A percentile compares a stretch with the other conserved stretches of the same genome.
These are phyloP conservation scores for Cladosporium sp. DNA, from an alignment of 2,329 filamentous ascomycete genomes.

Conservation along the genomic window DNA sequence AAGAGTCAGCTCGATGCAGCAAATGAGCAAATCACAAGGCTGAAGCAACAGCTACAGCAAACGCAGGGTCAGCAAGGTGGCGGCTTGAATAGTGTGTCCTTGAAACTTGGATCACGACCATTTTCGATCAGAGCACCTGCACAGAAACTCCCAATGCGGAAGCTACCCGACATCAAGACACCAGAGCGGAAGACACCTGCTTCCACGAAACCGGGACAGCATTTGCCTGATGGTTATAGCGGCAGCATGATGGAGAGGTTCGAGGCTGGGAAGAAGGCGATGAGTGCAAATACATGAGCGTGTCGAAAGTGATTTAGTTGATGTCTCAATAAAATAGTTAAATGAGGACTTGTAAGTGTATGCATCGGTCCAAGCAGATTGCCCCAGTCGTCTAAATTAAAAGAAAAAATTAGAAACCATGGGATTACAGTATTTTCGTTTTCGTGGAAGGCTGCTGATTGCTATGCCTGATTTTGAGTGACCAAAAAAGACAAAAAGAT, in stretches of 20 bases:
- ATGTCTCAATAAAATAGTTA: too few species aligned
- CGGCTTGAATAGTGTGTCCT: too few species aligned
- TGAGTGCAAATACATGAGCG: background rate
- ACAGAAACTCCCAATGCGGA: background rate
- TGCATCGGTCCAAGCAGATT: too few species aligned
- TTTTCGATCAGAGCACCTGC: constrained; percentile 1
- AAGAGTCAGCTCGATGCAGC: background rate
- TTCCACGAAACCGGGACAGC: background rate
- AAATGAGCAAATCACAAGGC: background rate
- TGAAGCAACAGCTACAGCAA: background rate
- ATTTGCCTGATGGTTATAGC: background rate
- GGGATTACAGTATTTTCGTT: too few species aligned
- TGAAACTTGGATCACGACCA: too few species aligned
- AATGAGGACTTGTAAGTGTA: too few species aligned
- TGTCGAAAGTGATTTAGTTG: too few species aligned
- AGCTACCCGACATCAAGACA: background rate
- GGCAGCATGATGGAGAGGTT: constrained; percentile 1
- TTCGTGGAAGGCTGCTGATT: too few species aligned
- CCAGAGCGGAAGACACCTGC: background rate
- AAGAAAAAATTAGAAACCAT: background rate
- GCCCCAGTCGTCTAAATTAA: background rate
- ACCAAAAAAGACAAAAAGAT: constrained; percentile 14
- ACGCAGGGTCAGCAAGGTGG: background rate
- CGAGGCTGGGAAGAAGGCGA: constrained; percentile 3
- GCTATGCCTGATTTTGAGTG: too few species aligned